These are phyloP conservation scores for Lecanosticta acicola DNA, from an alignment of 2,329 filamentous ascomycete genomes.

Conservation along the genomic window DNA sequence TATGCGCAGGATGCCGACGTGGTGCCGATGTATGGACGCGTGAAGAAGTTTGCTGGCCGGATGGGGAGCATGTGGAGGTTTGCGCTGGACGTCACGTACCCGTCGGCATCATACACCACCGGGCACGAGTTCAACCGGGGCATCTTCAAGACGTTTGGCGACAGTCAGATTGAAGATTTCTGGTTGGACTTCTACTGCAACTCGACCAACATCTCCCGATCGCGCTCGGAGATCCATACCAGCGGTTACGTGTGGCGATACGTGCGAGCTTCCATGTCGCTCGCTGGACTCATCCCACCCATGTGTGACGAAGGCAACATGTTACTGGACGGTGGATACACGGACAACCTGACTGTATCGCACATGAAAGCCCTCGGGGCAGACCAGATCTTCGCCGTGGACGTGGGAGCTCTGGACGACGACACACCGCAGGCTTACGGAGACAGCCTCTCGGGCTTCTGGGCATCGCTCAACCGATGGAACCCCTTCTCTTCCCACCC, in stretches of 20 bases:
- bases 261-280: constrained; percentile 90
- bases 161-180: constrained; percentile 96
- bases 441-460: constrained; percentile 88
- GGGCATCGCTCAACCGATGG: constrained; percentile 94
- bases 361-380: constrained; percentile 95
- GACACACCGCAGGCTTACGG: constrained; percentile 87
- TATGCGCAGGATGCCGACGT: constrained; percentile 96
- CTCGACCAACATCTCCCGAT: constrained; percentile 97
- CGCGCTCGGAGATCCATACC: constrained; percentile 84
- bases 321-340: constrained; percentile 92
- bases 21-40: constrained; percentile 91
- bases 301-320: constrained; percentile 96
- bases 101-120: constrained; percentile 92
- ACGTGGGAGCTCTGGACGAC: constrained; percentile 89
- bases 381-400: constrained; percentile 90
- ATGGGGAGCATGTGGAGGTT: constrained; percentile 99
- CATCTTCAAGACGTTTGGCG: constrained; percentile 97
- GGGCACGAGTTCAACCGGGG: constrained; percentile 98
- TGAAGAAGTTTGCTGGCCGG: constrained; percentile 95
- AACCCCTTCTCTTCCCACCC: constrained; percentile 85
- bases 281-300: constrained; percentile 85
- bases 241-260: constrained; percentile 98
- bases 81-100: constrained; percentile 90
- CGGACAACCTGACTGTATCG: constrained; percentile 92
- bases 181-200: constrained; percentile 99